These are phyloP conservation scores for Aureobasidium sp. DNA, from an alignment of 2,329 filamentous ascomycete genomes.

Conservation along the genomic window DNA sequence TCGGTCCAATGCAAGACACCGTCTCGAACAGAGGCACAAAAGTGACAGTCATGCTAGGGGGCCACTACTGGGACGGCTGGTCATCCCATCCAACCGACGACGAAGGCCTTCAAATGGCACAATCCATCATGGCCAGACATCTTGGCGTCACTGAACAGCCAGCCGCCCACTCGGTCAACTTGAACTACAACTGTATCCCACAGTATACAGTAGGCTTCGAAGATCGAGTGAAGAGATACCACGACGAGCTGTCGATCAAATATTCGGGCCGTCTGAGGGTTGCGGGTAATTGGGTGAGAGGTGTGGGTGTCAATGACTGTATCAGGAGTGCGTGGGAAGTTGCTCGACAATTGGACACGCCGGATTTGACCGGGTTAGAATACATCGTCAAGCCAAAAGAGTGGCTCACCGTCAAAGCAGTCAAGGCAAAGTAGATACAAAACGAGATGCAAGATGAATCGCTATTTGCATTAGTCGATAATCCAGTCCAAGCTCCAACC, in stretches of 20 bases:
- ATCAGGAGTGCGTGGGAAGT: constrained; percentile 51
- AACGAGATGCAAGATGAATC: no score
- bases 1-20: constrained; percentile 26
- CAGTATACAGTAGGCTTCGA: constrained; percentile 81
- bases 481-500: no score
- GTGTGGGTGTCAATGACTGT: constrained; percentile 45
- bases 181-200: constrained; percentile 72
- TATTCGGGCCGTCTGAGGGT: constrained; percentile 62
- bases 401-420: constrained; percentile 15
- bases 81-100: constrained; percentile 55
- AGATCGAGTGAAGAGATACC: constrained; percentile 51
- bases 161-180: constrained; percentile 52
- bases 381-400: constrained; percentile 11
- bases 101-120: constrained; percentile 63
- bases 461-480: no score
- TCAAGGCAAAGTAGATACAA: neutral
- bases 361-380: constrained; percentile 3
- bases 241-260: constrained; percentile 46
- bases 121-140: constrained; percentile 63
- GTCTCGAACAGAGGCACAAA: constrained; percentile 60
- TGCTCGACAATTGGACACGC: constrained; percentile 36
- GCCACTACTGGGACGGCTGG: constrained; percentile 78
- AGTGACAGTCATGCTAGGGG: constrained; percentile 88
- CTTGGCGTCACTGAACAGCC: constrained; percentile 62
- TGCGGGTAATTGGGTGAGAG: constrained; percentile 42